Conservation (phyloP, 106 monocot genomes). For the Dendrobium nobile region DNA sequence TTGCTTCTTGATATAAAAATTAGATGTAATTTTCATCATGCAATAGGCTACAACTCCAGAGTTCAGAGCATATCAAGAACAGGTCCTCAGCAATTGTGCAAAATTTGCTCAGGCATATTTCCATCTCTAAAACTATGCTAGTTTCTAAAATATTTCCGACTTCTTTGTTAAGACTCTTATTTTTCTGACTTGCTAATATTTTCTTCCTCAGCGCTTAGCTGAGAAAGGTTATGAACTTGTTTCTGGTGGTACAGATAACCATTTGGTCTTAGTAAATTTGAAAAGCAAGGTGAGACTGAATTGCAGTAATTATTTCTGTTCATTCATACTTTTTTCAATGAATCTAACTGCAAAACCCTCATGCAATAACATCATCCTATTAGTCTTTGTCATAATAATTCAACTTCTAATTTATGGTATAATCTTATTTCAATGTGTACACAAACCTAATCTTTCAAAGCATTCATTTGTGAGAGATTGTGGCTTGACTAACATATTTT, state of each 20-base stretch:
- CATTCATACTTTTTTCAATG: background rate
- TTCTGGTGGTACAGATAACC: constrained; percentile 96
- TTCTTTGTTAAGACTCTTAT: background rate
- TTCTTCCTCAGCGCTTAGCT: constrained; percentile 43
- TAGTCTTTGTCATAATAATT: background rate
- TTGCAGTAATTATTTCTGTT: background rate
- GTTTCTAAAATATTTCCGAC: background rate
- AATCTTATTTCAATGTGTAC: no score
- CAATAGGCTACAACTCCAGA: constrained; percentile 29
- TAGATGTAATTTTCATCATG: background rate
- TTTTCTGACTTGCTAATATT: background rate
- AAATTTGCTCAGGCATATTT: constrained; percentile 78
- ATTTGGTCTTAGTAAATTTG: constrained; percentile 92
- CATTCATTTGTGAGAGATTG: no score
- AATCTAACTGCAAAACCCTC: background rate
- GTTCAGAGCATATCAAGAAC: constrained; percentile 90
- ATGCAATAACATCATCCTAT: background rate
- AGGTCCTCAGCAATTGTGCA: constrained; percentile 86
- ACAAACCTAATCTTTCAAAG: background rate
- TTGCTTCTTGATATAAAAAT: background rate
- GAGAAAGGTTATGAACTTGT: constrained; percentile 86
- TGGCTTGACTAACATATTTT: background rate
- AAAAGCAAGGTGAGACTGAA: constrained; percentile 58
- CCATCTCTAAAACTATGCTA: background rate
- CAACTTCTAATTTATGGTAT: background rate